A percentile compares a stretch with the other conserved stretches of the same genome.
These are phyloP conservation scores for Trifolium repens DNA, from an alignment of 306 rosid genomes.

Conservation along the genomic window DNA sequence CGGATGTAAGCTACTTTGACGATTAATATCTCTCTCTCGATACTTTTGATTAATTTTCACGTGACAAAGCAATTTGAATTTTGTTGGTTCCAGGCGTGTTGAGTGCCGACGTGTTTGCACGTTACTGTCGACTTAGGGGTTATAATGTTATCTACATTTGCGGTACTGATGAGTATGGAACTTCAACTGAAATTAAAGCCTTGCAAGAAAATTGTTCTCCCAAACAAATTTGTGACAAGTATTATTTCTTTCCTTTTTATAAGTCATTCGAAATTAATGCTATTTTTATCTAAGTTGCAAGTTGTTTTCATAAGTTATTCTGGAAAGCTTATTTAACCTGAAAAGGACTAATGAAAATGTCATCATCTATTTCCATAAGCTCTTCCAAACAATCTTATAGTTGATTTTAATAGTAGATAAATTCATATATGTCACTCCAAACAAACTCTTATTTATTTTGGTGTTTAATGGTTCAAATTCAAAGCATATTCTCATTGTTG, in stretches of 20 bases:
- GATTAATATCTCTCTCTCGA: background rate
- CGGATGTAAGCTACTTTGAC: conserved; percentile 51
- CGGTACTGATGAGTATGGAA: conserved; percentile 94
- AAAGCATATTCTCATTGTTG: background rate
- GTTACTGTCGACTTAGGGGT: conserved; percentile 84
- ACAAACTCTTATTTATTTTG: background rate
- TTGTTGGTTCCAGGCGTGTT: conserved; percentile 58
- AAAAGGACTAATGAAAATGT: no score
- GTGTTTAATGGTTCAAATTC: conserved; percentile 18
- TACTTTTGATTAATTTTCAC: conserved; percentile 25
- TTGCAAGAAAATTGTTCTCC: conserved; percentile 93
- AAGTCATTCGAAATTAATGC: no score
- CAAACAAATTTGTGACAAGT: conserved; percentile 92
- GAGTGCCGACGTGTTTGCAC: conserved; percentile 95
- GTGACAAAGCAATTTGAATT: background rate
- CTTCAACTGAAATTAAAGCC: conserved; percentile 95
- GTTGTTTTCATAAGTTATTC: no score
- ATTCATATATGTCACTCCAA: no score
- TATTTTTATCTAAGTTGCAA: no score
- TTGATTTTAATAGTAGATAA: no score
- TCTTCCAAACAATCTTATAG: no score
- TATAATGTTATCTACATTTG: conserved; percentile 85
- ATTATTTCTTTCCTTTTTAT: conserved; percentile 5
- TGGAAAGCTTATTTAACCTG: no score
- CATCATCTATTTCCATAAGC: no score